Conservation (phyloP, 495 filamentous ascomycete genomes). For the Lasiosphaeria ovina region DNA sequence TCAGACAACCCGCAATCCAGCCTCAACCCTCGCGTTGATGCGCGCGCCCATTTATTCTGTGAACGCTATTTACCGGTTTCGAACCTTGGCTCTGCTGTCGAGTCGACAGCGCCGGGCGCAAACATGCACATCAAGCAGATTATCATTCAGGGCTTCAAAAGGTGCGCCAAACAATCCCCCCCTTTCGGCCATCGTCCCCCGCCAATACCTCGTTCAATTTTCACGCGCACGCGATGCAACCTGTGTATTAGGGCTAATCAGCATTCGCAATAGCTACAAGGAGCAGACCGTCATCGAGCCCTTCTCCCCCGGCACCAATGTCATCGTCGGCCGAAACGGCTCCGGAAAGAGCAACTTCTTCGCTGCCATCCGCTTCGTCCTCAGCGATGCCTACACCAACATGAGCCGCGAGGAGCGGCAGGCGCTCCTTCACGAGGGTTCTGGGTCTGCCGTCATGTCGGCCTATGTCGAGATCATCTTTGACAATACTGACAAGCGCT, state of each 20-base stretch:
- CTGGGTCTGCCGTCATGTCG: slow-evolving; percentile 96
- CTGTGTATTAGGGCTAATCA: slow-evolving; percentile 16
- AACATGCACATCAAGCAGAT: slow-evolving; percentile 99
- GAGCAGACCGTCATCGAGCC: slow-evolving; percentile 98
- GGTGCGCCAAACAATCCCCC: slow-evolving; percentile 50
- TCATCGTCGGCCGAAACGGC: slow-evolving; percentile 98
- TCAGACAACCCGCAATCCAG: background rate
- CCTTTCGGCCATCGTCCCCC: background rate
- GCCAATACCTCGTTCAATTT: background rate
- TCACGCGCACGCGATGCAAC: background rate
- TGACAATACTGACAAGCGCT: slow-evolving; percentile 94
- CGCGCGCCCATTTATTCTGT: slow-evolving; percentile 5
- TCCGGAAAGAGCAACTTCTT: slow-evolving; percentile 99
- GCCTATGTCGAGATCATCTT: slow-evolving; percentile 99
- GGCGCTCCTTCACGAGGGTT: slow-evolving; percentile 92
- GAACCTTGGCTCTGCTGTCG: slow-evolving; percentile 26
- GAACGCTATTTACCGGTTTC: background rate
- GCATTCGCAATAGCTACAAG: slow-evolving; percentile 71
- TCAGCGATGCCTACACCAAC: slow-evolving; percentile 96
- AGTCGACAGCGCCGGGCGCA: slow-evolving; percentile 33
- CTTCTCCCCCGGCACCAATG: slow-evolving; percentile 96
- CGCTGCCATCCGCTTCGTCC: slow-evolving; percentile 95
- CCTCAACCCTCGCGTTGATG: slow-evolving; percentile 3
- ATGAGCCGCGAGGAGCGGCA: slow-evolving; percentile 95
- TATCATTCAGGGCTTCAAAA: slow-evolving; percentile 99